Base-by-base conservation (phyloP, 2,329 filamentous ascomycete genomes). In the Calonectria pseudoturangicola region DNA sequence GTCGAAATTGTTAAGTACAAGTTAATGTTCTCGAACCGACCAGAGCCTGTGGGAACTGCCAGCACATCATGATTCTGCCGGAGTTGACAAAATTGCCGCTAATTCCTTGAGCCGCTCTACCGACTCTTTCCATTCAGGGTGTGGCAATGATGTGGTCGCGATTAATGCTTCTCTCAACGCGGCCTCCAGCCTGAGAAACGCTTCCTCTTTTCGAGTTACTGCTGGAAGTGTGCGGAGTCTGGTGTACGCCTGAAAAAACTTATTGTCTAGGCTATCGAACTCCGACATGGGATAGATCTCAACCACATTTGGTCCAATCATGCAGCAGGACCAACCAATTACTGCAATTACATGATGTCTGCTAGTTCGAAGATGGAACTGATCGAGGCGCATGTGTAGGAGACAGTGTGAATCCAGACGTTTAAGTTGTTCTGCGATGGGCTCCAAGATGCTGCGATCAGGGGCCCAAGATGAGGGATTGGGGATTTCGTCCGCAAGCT, bases 1-100 rank as follows among this genome's bases (percentile, higher is more conserved):
- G 92, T 95, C 65, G 96, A 98, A 84, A 91, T 98, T 77, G 89
- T 98, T 75, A 93, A 92, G 86, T 94, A 93, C 82, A 98, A 98
- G 87, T 86, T 98, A 76, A 85, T 98, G 56, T 98, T 98, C 84
- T 93, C 93, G 21, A 90, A 90, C 73, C 89, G 96, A 58, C 96
- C 96, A 6, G 96, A 98, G 85, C 96, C 96, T 56, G 94, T 98
- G 68, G 91, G 92, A 41, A 87, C 86, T 56, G 82, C 79, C 30
- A 78, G 82, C 74, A 79, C 82, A 28, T 72, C 76, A n/a, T 82
- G 66, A 80, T 63, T 12, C 16, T 7, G 33, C 9, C 13, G n/a
- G 54, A 27, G 12, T 56, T 6, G 13, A 18, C 16, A 16, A 10
- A 43, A n/a, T 18, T 27, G 10, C 33, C 30, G 33, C 54, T 33